Evolutionary conservation across 2,329 filamentous ascomycete species (phyloP).

Genomic region (Stylonectria norvegica): DNA sequence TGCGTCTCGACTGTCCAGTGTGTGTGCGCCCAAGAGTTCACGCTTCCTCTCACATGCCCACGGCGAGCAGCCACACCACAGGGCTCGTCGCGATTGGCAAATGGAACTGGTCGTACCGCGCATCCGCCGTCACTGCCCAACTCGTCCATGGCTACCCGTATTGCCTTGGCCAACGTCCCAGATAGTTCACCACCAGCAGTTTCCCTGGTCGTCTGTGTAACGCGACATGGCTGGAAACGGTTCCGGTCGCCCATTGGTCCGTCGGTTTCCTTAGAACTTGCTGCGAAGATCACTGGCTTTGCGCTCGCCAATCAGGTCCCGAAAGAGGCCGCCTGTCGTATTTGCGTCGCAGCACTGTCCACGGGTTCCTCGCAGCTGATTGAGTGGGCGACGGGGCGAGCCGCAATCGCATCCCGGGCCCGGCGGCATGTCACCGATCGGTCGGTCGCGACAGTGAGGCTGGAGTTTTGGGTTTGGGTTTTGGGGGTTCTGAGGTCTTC

Average conservation of each 20-base stretch:
- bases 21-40: slow-evolving; percentile 16
- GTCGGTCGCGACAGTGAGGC: too few relatives aligned
- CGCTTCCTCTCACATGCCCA: slow-evolving; percentile 24
- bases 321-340: slow-evolving; percentile 22
- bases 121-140: slow-evolving; percentile 9
- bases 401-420: slow-evolving; percentile 3
- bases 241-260: slow-evolving; percentile 16
- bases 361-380: slow-evolving; percentile 25
- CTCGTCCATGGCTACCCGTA: slow-evolving; percentile 6
- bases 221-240: slow-evolving; percentile 9
- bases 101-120: slow-evolving; percentile 15
- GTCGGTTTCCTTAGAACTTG: slow-evolving; percentile 11
- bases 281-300: slow-evolving; percentile 13
- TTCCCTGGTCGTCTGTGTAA: slow-evolving; percentile 14
- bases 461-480: too few relatives aligned
- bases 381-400: slow-evolving; percentile 3
- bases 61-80: slow-evolving; percentile 19
- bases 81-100: slow-evolving; percentile 17
- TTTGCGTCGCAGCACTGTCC: slow-evolving; percentile 24
- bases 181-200: slow-evolving; percentile 14
- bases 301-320: slow-evolving; percentile 23
- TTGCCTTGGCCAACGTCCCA: slow-evolving; percentile 3
- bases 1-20: too few relatives aligned
- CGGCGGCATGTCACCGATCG: too few relatives aligned
- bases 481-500: slow-evolving; percentile 2